Conservation (phyloP, 768 basidiomycete species). For the Chalciporus chontae region DNA sequence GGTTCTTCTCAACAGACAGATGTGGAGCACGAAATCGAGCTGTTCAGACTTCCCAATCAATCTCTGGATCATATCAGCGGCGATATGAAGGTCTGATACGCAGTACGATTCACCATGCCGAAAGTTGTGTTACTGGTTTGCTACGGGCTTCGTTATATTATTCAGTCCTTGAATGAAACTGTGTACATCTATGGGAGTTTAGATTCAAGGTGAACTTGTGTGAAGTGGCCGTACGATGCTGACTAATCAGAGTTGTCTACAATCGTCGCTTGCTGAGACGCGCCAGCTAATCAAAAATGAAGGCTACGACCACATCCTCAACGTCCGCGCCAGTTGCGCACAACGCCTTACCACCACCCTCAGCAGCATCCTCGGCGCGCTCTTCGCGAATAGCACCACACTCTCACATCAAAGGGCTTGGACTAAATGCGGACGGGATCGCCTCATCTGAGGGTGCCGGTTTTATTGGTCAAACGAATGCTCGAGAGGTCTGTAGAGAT, state of each 20-base stretch:
- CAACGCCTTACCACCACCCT: constrained; percentile 70
- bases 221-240: too few relatives aligned
- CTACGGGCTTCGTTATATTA: too few relatives aligned
- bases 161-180: too few relatives aligned
- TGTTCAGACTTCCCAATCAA: too few relatives aligned
- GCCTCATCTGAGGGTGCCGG: constrained; percentile 74
- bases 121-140: too few relatives aligned
- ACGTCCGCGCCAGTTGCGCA: constrained; percentile 59
- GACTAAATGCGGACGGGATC: constrained; percentile 78
- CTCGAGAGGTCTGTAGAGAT: constrained; percentile 68
- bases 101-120: too few relatives aligned
- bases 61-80: too few relatives aligned
- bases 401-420: constrained; percentile 96
- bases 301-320: constrained; percentile 42
- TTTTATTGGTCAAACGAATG: constrained; percentile 86
- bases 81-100: too few relatives aligned
- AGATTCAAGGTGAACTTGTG: too few relatives aligned
- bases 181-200: too few relatives aligned
- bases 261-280: neutral
- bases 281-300: constrained; percentile 23
- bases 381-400: constrained; percentile 86
- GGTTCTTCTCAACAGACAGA: neutral
- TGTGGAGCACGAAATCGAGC: too few relatives aligned
- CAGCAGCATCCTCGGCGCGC: constrained; percentile 55
- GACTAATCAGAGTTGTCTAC: neutral